Evolutionary conservation across 192 early-diverging fungal genomes (phyloP).

Genomic region (Pilobolus umbonatus): DNA sequence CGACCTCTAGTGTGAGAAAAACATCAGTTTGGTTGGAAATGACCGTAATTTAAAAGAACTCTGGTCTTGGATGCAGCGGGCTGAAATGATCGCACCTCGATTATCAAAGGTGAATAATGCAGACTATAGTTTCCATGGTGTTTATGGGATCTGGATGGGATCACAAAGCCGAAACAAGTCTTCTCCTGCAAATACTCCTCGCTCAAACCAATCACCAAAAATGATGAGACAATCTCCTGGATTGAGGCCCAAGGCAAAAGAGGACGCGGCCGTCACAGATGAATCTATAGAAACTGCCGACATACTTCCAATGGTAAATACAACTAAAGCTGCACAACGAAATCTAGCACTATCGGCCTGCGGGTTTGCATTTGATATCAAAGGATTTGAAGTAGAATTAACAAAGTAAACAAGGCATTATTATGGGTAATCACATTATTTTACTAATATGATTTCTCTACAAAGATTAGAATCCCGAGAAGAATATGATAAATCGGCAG

Average conservation of each 20-base stretch:
- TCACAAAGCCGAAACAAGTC: constrained; percentile 14
- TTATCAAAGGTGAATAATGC: constrained; percentile 41
- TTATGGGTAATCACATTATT: constrained; percentile 26
- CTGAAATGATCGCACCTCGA: constrained; percentile 39
- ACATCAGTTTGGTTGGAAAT: constrained; percentile 44
- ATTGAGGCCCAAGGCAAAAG: neutral
- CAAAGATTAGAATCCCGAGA: constrained; percentile 62
- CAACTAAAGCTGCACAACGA: constrained; percentile 44
- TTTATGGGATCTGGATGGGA: constrained; percentile 39
- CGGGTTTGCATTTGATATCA: constrained; percentile 44
- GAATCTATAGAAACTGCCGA: neutral
- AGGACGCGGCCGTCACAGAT: neutral
- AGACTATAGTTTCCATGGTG: constrained; percentile 52
- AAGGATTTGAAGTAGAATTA: constrained; percentile 43
- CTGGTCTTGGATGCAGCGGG: constrained; percentile 48
- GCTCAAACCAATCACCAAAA: neutral
- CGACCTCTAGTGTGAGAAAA: constrained; percentile 39
- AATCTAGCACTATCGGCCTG: constrained; percentile 45
- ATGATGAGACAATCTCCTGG: neutral
- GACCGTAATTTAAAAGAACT: constrained; percentile 43
- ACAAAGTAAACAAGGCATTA: constrained; percentile 32
- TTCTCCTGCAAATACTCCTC: constrained; percentile 20
- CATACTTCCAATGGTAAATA: constrained; percentile 34
- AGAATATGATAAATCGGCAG: constrained; percentile 83
- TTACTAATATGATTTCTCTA: neutral